Conservation (phyloP, 768 basidiomycete species). For the Agaricus subrufescens region DNA sequence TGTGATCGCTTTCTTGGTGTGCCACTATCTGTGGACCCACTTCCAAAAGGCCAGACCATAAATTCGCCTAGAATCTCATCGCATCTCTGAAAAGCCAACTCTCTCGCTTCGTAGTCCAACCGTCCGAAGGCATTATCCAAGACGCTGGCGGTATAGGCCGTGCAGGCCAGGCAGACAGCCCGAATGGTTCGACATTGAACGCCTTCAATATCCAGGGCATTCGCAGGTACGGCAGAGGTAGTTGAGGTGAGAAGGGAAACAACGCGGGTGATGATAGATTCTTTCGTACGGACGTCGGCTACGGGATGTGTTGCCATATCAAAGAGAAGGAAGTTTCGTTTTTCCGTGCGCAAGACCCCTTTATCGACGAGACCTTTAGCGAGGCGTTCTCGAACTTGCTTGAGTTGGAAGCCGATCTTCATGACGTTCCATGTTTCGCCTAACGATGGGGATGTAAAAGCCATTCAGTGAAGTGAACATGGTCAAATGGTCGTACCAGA, state of each 20-base stretch:
- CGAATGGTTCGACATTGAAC: too few species aligned
- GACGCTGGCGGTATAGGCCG: too few species aligned
- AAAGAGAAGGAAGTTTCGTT: constrained; percentile 97
- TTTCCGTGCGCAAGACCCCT: constrained; percentile 97
- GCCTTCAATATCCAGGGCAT: too few species aligned
- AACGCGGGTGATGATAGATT: not conserved
- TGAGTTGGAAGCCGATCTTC: constrained; percentile 99
- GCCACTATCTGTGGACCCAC: too few species aligned
- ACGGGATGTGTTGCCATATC: constrained; percentile 99
- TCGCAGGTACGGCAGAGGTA: too few species aligned
- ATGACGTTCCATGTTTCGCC: constrained; percentile 99
- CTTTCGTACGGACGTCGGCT: constrained; percentile 68
- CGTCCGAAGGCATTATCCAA: too few species aligned
- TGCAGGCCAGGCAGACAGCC: too few species aligned
- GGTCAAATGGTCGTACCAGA: constrained; percentile 58
- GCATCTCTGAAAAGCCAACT: too few species aligned
- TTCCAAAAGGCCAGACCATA: too few species aligned
- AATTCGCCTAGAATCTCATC: too few species aligned
- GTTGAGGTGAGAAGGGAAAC: too few species aligned
- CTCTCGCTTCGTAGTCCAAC: not conserved
- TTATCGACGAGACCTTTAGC: constrained; percentile 98
- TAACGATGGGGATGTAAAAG: constrained; percentile 32
- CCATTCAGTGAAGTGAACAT: not conserved
- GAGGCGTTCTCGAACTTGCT: constrained; percentile 96
- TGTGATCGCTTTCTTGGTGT: too few species aligned